Evolutionary conservation across 1,284 basidiomycete genomes (phyloP), one percentile per base, ranked within the genome.

Genomic region (Waitea zeae): DNA sequence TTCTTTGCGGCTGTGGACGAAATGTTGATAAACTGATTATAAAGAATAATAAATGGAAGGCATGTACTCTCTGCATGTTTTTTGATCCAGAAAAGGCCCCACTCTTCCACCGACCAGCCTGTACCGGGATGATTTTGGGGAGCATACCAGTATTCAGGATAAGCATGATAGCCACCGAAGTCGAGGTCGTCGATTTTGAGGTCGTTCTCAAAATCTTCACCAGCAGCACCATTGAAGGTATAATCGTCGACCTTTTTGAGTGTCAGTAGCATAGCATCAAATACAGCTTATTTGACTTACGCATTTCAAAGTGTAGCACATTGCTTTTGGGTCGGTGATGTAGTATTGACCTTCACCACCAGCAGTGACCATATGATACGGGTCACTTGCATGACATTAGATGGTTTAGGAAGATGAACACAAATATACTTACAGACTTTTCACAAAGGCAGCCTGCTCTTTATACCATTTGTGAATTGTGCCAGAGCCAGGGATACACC

Each of bases 311-410:
- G 22, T 7, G 22, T 7, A n/a, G 19, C 33, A 54, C 53, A 55
- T 62, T 20, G 52, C 46, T 15, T 52, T 51, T 2, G 57, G 51
- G 7, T 59, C 43, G 27, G 56, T 54, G 62, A 59, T 64, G 46
- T 56, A 65, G 48, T 70, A 70, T 14, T 68, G 66, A 1, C 68
- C 69, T 49, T 70, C 67, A 7, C 67, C 68, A 11, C 67, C 68
- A 1, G 65, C 67, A 1, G 66, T 69, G 27, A 71, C 68, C 47
- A 70, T 42, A 44, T 73, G 68, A 44, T 62, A 43, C 3, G 64
- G 59, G 41, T 73, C 69, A 26, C n/a, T n/a, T n/a, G n/a, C n/a
- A n/a, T n/a, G n/a, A n/a, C n/a, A n/a, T n/a, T n/a, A n/a, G n/a
- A n/a, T n/a, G n/a, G n/a, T n/a, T n/a, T n/a, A n/a, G n/a, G n/a